Evolutionary conservation across 805 yeast genomes (phyloP), one percentile per base, ranked within the genome.

Genomic region (Cyberlindnera maritima): DNA sequence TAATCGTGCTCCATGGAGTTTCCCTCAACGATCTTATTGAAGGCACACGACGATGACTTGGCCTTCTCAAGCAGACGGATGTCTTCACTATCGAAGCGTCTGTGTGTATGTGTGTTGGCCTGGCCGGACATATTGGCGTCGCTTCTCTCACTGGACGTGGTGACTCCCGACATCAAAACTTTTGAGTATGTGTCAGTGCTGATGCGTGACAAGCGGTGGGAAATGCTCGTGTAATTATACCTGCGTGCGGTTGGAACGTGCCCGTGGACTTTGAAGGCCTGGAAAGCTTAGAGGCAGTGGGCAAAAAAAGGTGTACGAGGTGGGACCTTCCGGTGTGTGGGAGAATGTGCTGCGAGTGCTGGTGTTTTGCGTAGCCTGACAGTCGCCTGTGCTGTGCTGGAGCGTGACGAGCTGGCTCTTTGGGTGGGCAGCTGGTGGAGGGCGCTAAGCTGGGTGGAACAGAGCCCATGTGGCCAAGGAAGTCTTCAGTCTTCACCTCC

Each of bases 41-140:
- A 51, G 1, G 63, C 50, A 9, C 48, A 50, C 1, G 65, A 56
- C 1, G 63, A 58, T 1, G 61, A 48, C 36, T 61, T 59, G 8
- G 63, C 63, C 23, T 36, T 47, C 34, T 48, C 46, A 13, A 61
- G 23, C 12, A 61, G 50, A 17, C 52, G 54, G 0, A 60, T 23
- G 33, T 61, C 63, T 26, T 53, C 55, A 26, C 55, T 59, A 39
- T 37, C 40, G 31, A 40, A 50, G 17, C 61, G 51, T 25, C 33
- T 52, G 39, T 53, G 57, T 9, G 32, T 48, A 39, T 29, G 19
- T 2, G 32, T 26, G 38, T 29, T 32, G 14, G 38, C 9, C 19
- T 17, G 40, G 25, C 23, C 10, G 8, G 33, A n/a, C 26, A 19
- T 18, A 4, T 39, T 35, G 12, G n/a, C 6, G 41, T 39, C 25